Evolutionary conservation across 2,329 filamentous ascomycete species (phyloP), one percentile per base, ranked within the genome.

Genomic region (Cladosporium sp.): DNA sequence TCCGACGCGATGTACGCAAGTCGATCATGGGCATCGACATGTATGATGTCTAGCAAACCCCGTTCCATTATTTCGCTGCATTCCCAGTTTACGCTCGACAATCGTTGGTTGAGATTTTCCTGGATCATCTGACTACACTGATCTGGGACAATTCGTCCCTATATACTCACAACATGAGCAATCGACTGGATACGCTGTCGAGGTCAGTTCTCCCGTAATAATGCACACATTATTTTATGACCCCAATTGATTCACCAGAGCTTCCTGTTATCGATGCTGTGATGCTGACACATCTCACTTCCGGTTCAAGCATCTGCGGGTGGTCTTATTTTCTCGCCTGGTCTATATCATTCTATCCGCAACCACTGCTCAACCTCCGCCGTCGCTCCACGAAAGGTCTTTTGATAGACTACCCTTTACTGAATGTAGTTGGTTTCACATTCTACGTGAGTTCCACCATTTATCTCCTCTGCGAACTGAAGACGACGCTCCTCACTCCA

Each of bases 341-440:
- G 93, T 93, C 89, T 13, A 75, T 86, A 13, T 96, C 91, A 15
- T 97, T 97, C 76, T 97, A 97, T 72, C 92, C 93, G 1, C 94
- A 97, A 71, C 85, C 88, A 7, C 75, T 95, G 59, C 82, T 91
- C 61, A 97, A 96, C 79, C 87, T 81, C 71, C 79, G 78, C 24
- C 87, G 91, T 55, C 83, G 83, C 57, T 89, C 90, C 7, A 96
- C 92, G 3, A 81, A 83, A 17, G 94, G 94, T 37, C 86, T 93
- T 4, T 90, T 91, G 1, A 87, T 96, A 63, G 92, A 97, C 72
- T 97, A 95, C 68, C 90, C 91, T 15, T 80, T 88, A n/a, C 79
- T 90, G 66, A 94, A 94, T 73, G 69, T 80, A 36, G 71, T 81
- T 78, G 88, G 89, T 57, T 93, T 93, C 74, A 71, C 81, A 35